A percentile compares a stretch with the other conserved stretches of the same genome.
Evolutionary conservation across 768 basidiomycete genomes (phyloP).

Genomic region (Amanita pseudoporphyria): DNA sequence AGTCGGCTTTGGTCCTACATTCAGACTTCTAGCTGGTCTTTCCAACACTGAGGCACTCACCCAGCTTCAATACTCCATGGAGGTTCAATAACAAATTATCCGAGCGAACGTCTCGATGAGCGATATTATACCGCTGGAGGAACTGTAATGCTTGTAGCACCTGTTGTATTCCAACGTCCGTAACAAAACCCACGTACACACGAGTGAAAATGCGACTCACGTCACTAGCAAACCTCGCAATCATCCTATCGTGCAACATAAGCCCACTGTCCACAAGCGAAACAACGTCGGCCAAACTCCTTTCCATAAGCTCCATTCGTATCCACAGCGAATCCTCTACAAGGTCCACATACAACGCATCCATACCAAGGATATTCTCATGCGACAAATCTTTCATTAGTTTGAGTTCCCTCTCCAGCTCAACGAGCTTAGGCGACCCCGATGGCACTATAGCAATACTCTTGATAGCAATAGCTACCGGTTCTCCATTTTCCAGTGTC

Average conservation of each 20-base stretch:
- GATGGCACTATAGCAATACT: conserved; percentile 50
- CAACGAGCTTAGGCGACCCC: conserved; percentile 52
- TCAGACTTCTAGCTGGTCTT: neutral
- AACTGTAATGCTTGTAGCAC: conserved; percentile 57
- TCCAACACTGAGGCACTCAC: conserved; percentile 29
- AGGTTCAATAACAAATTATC: conserved; percentile 72
- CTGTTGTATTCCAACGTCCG: conserved; percentile 24
- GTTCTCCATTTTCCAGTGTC: conserved; percentile 22
- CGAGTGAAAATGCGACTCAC: conserved; percentile 33
- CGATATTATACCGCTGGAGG: conserved; percentile 55
- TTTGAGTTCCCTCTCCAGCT: conserved; percentile 50
- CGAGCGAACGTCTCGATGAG: conserved; percentile 77
- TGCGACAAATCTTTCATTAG: conserved; percentile 51
- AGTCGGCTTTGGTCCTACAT: conserved; percentile 47
- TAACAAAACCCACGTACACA: conserved; percentile 4
- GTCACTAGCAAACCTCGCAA: conserved; percentile 70
- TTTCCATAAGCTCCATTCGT: conserved; percentile 85
- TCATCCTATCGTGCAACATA: conserved; percentile 54
- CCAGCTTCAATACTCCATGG: conserved; percentile 63
- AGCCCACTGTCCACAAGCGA: conserved; percentile 53
- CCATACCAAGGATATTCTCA: conserved; percentile 56
- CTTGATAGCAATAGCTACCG: conserved; percentile 67
- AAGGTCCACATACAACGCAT: conserved; percentile 61
- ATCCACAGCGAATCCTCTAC: conserved; percentile 70
- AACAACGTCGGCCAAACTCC: conserved; percentile 77